Conservation (phyloP, 176 grass and related monocot species). For the Neostapfia colusana region DNA sequence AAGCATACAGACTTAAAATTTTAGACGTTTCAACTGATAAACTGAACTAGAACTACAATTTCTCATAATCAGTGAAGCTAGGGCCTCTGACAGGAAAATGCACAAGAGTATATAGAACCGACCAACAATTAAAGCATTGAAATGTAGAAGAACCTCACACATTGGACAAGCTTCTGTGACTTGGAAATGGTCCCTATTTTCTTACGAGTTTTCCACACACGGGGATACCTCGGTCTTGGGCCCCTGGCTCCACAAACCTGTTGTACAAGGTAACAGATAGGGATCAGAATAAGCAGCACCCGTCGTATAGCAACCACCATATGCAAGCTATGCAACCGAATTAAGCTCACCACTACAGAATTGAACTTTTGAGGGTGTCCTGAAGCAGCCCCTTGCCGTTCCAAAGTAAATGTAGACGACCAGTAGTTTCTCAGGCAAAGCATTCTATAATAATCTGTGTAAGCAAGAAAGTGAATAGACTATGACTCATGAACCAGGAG, state of each 20-base stretch:
- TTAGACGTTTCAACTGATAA: background rate
- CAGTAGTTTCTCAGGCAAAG: constrained; percentile 44
- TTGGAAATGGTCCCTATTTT: constrained; percentile 89
- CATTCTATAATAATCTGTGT: constrained; percentile 32
- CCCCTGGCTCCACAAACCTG: constrained; percentile 84
- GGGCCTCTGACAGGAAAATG: background rate
- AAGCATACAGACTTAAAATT: too few relatives aligned
- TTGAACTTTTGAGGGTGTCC: constrained; percentile 35
- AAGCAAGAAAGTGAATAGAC: background rate
- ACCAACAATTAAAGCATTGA: background rate
- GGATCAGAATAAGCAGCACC: background rate
- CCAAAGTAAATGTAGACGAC: constrained; percentile 16
- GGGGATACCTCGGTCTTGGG: constrained; percentile 77
- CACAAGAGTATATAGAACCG: background rate
- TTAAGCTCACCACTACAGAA: constrained; percentile 50
- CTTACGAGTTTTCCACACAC: constrained; percentile 81
- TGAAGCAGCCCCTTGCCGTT: background rate
- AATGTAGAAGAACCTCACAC: constrained; percentile 69
- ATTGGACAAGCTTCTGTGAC: constrained; percentile 89
- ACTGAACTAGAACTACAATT: background rate
- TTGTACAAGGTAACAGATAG: background rate
- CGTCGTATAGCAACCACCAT: background rate
- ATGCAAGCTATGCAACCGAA: background rate
- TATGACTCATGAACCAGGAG: background rate
- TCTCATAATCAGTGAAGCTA: constrained; percentile 1